Conservation (phyloP, 2,329 filamentous ascomycete species). For the Sclerotinia minor region DNA sequence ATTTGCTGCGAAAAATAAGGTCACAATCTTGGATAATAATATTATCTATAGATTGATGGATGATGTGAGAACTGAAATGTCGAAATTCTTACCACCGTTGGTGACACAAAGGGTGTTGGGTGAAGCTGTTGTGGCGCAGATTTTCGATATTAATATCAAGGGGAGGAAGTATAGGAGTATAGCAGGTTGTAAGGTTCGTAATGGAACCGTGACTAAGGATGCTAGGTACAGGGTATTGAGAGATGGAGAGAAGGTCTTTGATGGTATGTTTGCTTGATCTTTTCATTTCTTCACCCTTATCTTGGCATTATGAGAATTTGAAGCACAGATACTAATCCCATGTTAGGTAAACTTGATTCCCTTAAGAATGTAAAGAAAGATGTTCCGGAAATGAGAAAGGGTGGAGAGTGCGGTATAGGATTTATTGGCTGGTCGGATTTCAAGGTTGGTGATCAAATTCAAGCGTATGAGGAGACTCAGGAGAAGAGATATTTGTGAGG, state of each 20-base stretch:
- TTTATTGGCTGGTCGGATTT: slow-evolving; percentile 81
- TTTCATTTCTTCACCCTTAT: not conserved
- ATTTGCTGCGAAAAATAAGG: slow-evolving; percentile 68
- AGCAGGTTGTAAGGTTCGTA: slow-evolving; percentile 84
- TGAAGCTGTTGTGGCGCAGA: slow-evolving; percentile 80
- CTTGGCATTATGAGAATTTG: too few relatives aligned
- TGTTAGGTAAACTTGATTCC: slow-evolving; percentile 70
- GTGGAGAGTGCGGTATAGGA: slow-evolving; percentile 87
- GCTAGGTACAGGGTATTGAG: slow-evolving; percentile 71
- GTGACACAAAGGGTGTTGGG: slow-evolving; percentile 72
- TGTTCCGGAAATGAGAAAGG: slow-evolving; percentile 84
- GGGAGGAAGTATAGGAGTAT: slow-evolving; percentile 70
- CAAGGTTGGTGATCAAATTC: slow-evolving; percentile 78
- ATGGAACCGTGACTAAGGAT: slow-evolving; percentile 68
- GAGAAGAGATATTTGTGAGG: slow-evolving; percentile 57
- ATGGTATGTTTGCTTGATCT: slow-evolving; percentile 63
- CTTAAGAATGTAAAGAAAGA: slow-evolving; percentile 94
- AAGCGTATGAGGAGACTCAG: slow-evolving; percentile 77
- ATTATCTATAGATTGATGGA: slow-evolving; percentile 82
- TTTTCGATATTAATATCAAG: slow-evolving; percentile 82
- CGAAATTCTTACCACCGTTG: slow-evolving; percentile 65
- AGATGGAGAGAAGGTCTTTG: slow-evolving; percentile 68
- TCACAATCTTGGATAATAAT: slow-evolving; percentile 80
- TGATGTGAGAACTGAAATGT: slow-evolving; percentile 67
- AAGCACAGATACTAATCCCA: not conserved